A percentile compares a stretch with the other conserved stretches of the same genome.
Conservation (phyloP, 163 green algal genomes). For the Botryococcus braunii region DNA sequence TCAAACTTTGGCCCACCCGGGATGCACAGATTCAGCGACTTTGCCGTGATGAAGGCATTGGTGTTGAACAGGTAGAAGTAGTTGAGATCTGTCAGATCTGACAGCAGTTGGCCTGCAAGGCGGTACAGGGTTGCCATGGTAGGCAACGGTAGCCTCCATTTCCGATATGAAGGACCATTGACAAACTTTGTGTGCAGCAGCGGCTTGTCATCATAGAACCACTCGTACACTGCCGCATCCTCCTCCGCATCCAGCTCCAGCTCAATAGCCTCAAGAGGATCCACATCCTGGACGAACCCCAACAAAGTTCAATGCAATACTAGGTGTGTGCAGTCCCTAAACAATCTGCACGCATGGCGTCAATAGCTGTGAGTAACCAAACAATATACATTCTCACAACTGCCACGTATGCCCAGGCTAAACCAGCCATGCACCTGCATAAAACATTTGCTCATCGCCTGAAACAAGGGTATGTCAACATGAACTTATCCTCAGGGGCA, state of each 20-base stretch:
- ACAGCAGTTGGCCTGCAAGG: conserved; percentile 87
- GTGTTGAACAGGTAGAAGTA: conserved; percentile 99
- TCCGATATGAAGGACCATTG: conserved; percentile 88
- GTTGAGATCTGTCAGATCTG: conserved; percentile 93
- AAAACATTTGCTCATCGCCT: no score
- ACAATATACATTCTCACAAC: no score
- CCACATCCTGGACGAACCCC: conserved; percentile 54
- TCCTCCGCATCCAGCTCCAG: conserved; percentile 97
- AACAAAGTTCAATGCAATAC: no score
- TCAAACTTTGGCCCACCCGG: conserved; percentile 98
- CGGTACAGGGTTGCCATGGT: conserved; percentile 87
- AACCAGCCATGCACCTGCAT: no score
- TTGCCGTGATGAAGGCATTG: conserved; percentile 80
- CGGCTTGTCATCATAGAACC: conserved; percentile 93
- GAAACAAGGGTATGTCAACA: no score
- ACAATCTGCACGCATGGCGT: no score
- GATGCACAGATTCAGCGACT: conserved; percentile 96
- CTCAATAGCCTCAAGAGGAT: conserved; percentile 94
- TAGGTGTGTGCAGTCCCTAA: no score
- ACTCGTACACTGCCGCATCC: conserved; percentile 85
- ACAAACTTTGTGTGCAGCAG: conserved; percentile 82
- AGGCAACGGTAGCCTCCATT: conserved; percentile 91
- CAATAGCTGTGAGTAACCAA: no score
- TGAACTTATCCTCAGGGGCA: no score
- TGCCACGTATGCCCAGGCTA: no score